Percentiles rank a stretch among this genome's conserved stretches.
Conservation (phyloP, 164 flowering plant species). For the Annona cherimola region DNA sequence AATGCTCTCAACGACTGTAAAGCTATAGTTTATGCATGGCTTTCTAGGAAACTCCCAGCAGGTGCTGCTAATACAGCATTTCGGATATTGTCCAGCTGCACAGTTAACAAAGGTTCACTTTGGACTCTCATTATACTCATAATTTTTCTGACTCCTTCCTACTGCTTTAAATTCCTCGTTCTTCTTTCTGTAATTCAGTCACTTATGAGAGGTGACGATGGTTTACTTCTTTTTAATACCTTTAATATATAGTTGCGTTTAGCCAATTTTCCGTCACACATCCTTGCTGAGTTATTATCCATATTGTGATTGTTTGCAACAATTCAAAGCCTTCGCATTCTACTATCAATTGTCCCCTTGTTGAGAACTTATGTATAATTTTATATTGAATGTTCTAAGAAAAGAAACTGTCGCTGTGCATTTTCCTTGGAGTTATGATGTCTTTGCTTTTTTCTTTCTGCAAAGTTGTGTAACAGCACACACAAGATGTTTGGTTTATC, state of each 20-base stretch:
- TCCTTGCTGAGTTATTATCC: not conserved
- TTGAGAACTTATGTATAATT: too few relatives aligned
- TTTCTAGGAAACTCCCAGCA: slow-evolving; percentile 68
- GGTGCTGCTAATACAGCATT: slow-evolving; percentile 78
- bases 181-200: not conserved
- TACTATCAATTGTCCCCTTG: too few relatives aligned
- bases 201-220: not conserved
- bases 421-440: too few relatives aligned
- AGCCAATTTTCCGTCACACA: not conserved
- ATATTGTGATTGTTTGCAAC: not conserved
- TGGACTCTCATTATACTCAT: not conserved
- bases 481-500: too few relatives aligned
- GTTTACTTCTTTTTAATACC: not conserved
- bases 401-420: too few relatives aligned
- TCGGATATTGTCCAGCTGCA: slow-evolving; percentile 78
- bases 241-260: not conserved
- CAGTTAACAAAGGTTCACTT: slow-evolving; percentile 79
- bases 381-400: too few relatives aligned
- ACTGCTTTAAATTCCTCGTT: not conserved
- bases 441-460: too few relatives aligned
- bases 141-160: not conserved
- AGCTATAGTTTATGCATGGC: slow-evolving; percentile 82
- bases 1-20: slow-evolving; percentile 74
- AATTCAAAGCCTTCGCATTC: too few relatives aligned
- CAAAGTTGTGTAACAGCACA: too few relatives aligned